Conservation (phyloP, 192 early-diverging fungal species). For the Blastocladiella britannica region DNA sequence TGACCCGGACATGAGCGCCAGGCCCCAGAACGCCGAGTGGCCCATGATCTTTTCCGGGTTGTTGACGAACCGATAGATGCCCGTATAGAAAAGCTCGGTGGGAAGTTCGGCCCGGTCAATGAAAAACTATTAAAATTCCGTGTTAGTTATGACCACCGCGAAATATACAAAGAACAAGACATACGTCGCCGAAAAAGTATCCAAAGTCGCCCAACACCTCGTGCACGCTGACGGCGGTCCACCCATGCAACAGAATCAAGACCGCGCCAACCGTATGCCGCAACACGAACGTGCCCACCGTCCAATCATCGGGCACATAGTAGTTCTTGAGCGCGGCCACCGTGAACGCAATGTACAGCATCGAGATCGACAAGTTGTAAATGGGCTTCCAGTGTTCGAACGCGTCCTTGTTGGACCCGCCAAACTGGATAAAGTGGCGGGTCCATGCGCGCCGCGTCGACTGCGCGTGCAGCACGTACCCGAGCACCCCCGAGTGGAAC, state of each 20-base stretch:
- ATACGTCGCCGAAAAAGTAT: conserved; percentile 43
- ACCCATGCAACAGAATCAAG: conserved; percentile 63
- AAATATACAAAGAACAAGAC: no score
- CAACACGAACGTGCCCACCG: conserved; percentile 48
- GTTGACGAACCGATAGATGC: conserved; percentile 84
- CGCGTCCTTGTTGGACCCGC: conserved; percentile 66
- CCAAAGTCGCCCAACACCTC: conserved; percentile 87
- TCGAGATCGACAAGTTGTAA: conserved; percentile 72
- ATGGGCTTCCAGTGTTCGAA: conserved; percentile 91
- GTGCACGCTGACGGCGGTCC: conserved; percentile 78
- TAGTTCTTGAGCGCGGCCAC: conserved; percentile 65
- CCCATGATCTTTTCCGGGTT: conserved; percentile 86
- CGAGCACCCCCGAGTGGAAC: conserved; percentile 61
- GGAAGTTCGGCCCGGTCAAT: conserved; percentile 60
- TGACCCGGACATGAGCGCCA: conserved; percentile 63
- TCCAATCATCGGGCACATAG: conserved; percentile 43
- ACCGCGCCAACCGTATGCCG: conserved; percentile 63
- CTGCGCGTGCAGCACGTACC: conserved; percentile 57
- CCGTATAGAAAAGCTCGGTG: conserved; percentile 58
- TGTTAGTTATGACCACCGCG: no score
- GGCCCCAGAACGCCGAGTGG: conserved; percentile 85
- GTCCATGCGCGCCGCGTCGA: conserved; percentile 63
- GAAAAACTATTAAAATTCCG: no score
- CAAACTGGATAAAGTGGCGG: conserved; percentile 79
- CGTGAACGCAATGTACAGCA: conserved; percentile 79